Conservation (phyloP, 2,329 filamentous ascomycete species). For the Thelonectria rubi region DNA sequence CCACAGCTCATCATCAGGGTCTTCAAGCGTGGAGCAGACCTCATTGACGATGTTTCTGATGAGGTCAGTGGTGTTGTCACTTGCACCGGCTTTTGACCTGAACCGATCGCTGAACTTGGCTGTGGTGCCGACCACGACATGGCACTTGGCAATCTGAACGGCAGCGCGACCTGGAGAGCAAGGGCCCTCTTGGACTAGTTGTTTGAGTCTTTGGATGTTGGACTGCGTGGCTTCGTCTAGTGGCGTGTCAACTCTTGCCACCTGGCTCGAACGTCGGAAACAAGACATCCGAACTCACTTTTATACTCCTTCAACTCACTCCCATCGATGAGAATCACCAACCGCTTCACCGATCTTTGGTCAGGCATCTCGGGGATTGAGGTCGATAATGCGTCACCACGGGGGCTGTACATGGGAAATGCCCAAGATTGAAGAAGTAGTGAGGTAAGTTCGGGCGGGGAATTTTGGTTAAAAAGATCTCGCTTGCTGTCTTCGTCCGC, state of each 20-base stretch:
- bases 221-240: slow-evolving; percentile 34
- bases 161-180: slow-evolving; percentile 15
- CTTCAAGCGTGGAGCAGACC: slow-evolving; percentile 27
- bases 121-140: slow-evolving; percentile 19
- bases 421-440: neutral
- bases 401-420: neutral
- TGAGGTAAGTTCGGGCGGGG: neutral
- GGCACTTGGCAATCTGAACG: slow-evolving; percentile 33
- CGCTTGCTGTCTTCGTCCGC: neutral
- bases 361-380: slow-evolving; percentile 28
- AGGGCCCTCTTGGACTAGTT: slow-evolving; percentile 30
- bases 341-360: slow-evolving; percentile 25
- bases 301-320: slow-evolving; percentile 26
- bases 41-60: slow-evolving; percentile 36
- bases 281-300: slow-evolving; percentile 3
- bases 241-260: slow-evolving; percentile 12
- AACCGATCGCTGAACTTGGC: slow-evolving; percentile 32
- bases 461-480: neutral
- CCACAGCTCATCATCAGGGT: slow-evolving; percentile 38
- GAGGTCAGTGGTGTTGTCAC: slow-evolving; percentile 30
- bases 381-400: too few species aligned
- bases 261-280: neutral
- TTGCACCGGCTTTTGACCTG: slow-evolving; percentile 12
- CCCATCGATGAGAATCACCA: slow-evolving; percentile 37
- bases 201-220: slow-evolving; percentile 30